Conservation (phyloP, 129 eudicot species). For the Tanacetum coccineum region DNA sequence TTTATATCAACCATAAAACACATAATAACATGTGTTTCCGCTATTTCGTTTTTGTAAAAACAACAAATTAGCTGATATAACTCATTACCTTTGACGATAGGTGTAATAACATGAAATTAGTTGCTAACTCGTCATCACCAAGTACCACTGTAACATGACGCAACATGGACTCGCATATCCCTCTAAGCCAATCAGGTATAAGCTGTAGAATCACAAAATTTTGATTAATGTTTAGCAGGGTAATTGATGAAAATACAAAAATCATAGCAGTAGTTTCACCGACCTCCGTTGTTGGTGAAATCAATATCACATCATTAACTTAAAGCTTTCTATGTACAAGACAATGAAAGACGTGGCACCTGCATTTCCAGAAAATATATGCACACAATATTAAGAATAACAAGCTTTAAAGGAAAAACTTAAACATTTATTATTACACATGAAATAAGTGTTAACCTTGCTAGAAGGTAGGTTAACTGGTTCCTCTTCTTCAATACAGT, state of each 20-base stretch:
- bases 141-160: constrained; percentile 63
- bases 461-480: too few relatives aligned
- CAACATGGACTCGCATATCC: constrained; percentile 63
- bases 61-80: constrained; percentile 81
- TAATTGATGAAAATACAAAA: neutral
- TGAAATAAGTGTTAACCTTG: neutral
- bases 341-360: constrained; percentile 85
- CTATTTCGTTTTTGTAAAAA: too few relatives aligned
- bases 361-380: too few relatives aligned
- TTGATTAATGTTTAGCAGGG: neutral
- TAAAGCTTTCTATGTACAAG: constrained; percentile 66
- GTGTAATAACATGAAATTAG: too few relatives aligned
- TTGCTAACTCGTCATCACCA: too few relatives aligned
- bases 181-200: constrained; percentile 44
- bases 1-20: too few relatives aligned
- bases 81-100: too few relatives aligned
- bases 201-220: constrained; percentile 37
- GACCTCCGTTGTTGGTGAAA: too few relatives aligned
- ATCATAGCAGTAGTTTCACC: neutral
- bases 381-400: neutral
- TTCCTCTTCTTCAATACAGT: constrained; percentile 50
- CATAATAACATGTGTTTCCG: too few relatives aligned
- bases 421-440: too few relatives aligned
- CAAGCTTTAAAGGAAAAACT: neutral
- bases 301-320: constrained; percentile 43